Evolutionary conservation across 345 rosid genomes (phyloP), one percentile per base, ranked within the genome.

Genomic region (Eucalyptus polybractea): DNA sequence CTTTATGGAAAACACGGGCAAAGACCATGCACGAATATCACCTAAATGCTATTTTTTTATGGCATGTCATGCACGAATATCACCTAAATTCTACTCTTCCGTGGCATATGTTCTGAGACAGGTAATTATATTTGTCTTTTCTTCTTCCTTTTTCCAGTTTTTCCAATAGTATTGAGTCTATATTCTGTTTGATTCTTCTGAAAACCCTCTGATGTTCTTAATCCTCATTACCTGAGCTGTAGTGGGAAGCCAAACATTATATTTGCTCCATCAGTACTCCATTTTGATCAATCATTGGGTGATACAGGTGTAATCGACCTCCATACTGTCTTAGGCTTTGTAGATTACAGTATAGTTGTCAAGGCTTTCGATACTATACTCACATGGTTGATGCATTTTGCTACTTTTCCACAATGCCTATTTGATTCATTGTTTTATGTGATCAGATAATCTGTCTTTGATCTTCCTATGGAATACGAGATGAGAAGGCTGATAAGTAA

Each of bases 1-100:
- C 3, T 67, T 1, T 15, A 0, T 13, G 0, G 9, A 54, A 50
- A 33, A n/a, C 0, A 1, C 2, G 0, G 3, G 0, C 0, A 16
- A 0, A 1, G 7, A 22, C 3, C 58, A 76, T 88, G 89, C 89
- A 88, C 67, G 89, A 88, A 88, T 88, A 88, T 83, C 86, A 88
- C 89, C 89, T 88, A 88, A 88, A 47, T 45, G 4, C 44, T 40
- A 33, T 2, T 69, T 0, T 4, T 33, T 0, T 0, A 0, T 69
- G 25, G 13, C 4, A 9, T 72, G 33, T 1, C 10, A 53, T 53
- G 58, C 58, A 53, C 10, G 58, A 53, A 53, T 88, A 88, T 83
- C 86, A 88, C 89, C 86, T 88, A 88, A 88, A 47, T 45, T 1
- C 44, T 42, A 72, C 13, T 72, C 4, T 6, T 33, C 1, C 12